Base-by-base conservation (phyloP, 768 basidiomycete species). In the Mrakia blollopis region DNA sequence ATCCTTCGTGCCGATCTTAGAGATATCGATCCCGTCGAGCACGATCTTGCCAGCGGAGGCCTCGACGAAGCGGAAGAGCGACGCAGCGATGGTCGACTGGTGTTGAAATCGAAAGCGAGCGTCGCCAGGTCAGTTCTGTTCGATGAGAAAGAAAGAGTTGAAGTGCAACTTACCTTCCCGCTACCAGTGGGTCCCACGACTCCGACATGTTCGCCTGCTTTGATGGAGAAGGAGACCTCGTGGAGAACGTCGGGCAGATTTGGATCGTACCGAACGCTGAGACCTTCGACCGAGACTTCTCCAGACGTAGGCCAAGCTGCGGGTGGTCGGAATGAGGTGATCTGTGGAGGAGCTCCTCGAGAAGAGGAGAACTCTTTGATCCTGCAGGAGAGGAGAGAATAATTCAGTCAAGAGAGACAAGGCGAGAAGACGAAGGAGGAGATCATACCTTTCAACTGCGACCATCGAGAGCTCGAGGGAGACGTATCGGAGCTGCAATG, bases 341-440 rank as follows among this genome's bases (percentile, higher is more conserved):
- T 93, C 41, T 87, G 87, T 3, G 68, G 75, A 23, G 47, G 25
- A 14, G n/a, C 35, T 9, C n/a, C 39, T 54, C 85, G 82, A 39
- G 94, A 84, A 79, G 93, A 91, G 6, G 93, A 91, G 82, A 91
- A 95, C 84, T 96, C 94, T 82, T 94, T 94, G 82, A 96, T 88
- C 72, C 94, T 90, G 95, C 93, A 50, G 28, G 96, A 85, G 28
- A 91, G n/a, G 89, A 39, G 95, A 93, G 68, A 80, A 83, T 11
- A 35, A 81, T 80, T 30, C 82, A 77, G n/a, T 50, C 73, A 87
- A 77, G 62, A 74, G 35, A 23, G 47, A 78, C 30, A 9, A n/a
- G n/a, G 28, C 5, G 13, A 52, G 67, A 41, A n/a, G 69, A 32
- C 14, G 44, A 63, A 63, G 18, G 32, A 37, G 10, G 30, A 35